phyloP scores from a whole-genome alignment of 129 eudicot genomes.

The carrot (Daucus carota) region DH1_v3.0 NC_030384.2:39221501-39222000 shows the following conservation, averaged over 20 bases:
- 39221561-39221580: constrained; percentile 22
- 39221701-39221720: too few species aligned
- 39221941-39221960: neutral
- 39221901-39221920: neutral
- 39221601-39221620: neutral
- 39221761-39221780: too few species aligned
- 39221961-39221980: neutral
- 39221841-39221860: too few species aligned
- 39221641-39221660: neutral
- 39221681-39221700: too few species aligned
- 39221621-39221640: neutral
- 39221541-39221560: neutral
- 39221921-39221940: neutral
- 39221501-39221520: neutral
- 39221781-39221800: too few species aligned
- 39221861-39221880: too few species aligned
- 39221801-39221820: too few species aligned
- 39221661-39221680: constrained; percentile 5
- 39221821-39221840: too few species aligned
- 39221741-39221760: too few species aligned
- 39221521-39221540: neutral
- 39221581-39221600: constrained; percentile 18
- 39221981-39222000: neutral
- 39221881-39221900: neutral
- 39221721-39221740: too few species aligned